Evolutionary conservation across 2,329 filamentous ascomycete species (phyloP).

Genomic region (Tolypocladium album): DNA sequence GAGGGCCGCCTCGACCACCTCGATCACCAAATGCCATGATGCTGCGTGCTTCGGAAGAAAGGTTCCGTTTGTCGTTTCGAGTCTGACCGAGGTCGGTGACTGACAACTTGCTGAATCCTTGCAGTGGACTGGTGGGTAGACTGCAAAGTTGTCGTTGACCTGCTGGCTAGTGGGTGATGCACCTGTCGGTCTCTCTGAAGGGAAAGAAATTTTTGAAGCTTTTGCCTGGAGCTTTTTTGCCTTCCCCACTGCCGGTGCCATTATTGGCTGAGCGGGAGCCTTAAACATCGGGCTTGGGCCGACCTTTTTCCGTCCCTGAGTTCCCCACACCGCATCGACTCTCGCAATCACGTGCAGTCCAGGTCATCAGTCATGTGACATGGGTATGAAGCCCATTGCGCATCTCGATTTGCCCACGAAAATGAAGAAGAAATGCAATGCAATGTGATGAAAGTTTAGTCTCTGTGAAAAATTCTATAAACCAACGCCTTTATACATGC

Average conservation of each 20-base stretch:
- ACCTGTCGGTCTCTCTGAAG: constrained; percentile 5
- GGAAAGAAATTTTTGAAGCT: constrained; percentile 29
- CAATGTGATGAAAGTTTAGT: accelerated
- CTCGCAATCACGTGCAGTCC: background rate
- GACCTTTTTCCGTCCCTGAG: constrained; percentile 5
- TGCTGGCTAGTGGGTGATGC: background rate
- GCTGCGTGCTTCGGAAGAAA: constrained; percentile 2
- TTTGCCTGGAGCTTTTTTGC: constrained; percentile 11
- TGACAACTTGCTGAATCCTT: background rate
- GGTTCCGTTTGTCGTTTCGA: constrained; percentile 1
- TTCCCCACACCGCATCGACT: background rate
- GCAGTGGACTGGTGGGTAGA: background rate
- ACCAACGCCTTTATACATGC: background rate
- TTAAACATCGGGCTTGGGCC: constrained; percentile 2
- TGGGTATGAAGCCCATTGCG: background rate
- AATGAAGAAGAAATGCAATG: background rate
- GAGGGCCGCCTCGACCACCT: constrained; percentile 5
- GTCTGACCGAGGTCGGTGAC: background rate
- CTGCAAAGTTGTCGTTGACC: background rate
- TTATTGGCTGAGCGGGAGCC: constrained; percentile 3
- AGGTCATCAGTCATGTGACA: background rate
- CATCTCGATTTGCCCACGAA: background rate
- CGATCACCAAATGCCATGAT: constrained; percentile 17
- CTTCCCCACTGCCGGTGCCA: constrained; percentile 5
- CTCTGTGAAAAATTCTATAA: background rate